Evolutionary conservation across 805 yeast species (phyloP).

Genomic region (Yarrowia bubula): DNA sequence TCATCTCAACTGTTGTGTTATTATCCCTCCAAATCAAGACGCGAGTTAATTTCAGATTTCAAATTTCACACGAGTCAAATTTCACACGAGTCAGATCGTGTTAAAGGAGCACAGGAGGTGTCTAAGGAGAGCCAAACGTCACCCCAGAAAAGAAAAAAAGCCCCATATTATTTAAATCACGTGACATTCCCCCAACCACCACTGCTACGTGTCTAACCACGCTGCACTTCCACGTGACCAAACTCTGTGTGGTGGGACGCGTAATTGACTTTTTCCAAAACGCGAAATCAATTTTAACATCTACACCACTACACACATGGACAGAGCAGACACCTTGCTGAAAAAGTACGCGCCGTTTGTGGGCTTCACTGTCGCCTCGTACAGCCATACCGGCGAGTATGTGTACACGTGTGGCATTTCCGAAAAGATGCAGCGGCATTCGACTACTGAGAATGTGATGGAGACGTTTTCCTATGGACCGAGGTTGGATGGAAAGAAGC

Average conservation of each 20-base stretch:
- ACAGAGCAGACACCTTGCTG: background rate
- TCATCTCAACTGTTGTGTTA: no score
- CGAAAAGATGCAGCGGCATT: conserved; percentile 2
- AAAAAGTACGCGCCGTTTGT: conserved; percentile 22
- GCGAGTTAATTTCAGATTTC: no score
- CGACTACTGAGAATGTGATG: background rate
- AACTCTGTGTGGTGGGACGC: background rate
- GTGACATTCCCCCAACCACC: background rate
- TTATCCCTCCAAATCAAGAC: no score
- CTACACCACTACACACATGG: background rate
- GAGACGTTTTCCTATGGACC: background rate
- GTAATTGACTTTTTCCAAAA: background rate
- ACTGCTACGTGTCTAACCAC: background rate
- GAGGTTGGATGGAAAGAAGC: background rate
- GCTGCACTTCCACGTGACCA: background rate
- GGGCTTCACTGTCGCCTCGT: conserved; percentile 10
- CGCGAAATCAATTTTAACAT: conserved; percentile 20
- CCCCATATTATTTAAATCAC: background rate
- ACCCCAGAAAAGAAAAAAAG: no score
- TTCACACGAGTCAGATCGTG: no score
- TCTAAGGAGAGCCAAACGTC: no score
- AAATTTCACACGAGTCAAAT: no score
- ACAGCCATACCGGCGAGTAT: background rate
- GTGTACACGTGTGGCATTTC: conserved; percentile 17
- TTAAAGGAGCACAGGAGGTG: no score